These are phyloP conservation scores for Ashbya aceris DNA, from an alignment of 1,139 yeast genomes.

Conservation along the genomic window DNA sequence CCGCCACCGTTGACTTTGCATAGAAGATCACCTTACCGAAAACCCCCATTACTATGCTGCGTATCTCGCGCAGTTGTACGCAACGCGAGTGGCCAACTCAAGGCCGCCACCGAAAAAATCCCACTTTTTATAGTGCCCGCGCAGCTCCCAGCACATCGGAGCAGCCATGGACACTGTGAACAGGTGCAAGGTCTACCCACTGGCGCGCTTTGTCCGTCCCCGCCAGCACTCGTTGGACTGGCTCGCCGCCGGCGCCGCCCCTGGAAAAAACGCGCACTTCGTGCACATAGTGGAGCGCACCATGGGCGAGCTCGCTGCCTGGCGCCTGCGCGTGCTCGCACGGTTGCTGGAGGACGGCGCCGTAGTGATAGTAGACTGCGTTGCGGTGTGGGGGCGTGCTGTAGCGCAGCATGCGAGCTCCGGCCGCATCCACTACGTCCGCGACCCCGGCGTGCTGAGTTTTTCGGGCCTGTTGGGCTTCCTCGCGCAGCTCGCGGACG, in stretches of 20 bases:
- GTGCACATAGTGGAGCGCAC: not conserved
- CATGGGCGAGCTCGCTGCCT: not conserved
- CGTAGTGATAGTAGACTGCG: not conserved
- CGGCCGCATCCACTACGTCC: conserved; percentile 1
- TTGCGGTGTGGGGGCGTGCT: not conserved
- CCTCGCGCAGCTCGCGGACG: conserved; percentile 17
- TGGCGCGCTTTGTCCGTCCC: conserved; percentile 4
- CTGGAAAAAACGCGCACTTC: not conserved
- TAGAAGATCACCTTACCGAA: conserved; percentile 38
- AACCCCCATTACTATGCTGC: conserved; percentile 6
- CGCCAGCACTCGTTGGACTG: conserved; percentile 2
- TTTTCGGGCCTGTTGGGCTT: conserved; percentile 20
- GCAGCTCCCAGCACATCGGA: no score
- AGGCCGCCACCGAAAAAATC: no score
- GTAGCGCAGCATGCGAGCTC: not conserved
- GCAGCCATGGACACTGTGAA: conserved; percentile 5
- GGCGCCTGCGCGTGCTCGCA: not conserved
- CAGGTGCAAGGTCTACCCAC: conserved; percentile 7
- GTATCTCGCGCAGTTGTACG: no score
- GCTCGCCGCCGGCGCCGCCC: not conserved
- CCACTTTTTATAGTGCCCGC: no score
- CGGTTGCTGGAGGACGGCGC: not conserved
- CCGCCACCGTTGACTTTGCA: conserved; percentile 45
- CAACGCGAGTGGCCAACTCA: no score
- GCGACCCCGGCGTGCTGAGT: conserved; percentile 12